These are phyloP conservation scores for Pseudopithomyces chartarum DNA, from an alignment of 2,329 filamentous ascomycete genomes.

Conservation along the genomic window DNA sequence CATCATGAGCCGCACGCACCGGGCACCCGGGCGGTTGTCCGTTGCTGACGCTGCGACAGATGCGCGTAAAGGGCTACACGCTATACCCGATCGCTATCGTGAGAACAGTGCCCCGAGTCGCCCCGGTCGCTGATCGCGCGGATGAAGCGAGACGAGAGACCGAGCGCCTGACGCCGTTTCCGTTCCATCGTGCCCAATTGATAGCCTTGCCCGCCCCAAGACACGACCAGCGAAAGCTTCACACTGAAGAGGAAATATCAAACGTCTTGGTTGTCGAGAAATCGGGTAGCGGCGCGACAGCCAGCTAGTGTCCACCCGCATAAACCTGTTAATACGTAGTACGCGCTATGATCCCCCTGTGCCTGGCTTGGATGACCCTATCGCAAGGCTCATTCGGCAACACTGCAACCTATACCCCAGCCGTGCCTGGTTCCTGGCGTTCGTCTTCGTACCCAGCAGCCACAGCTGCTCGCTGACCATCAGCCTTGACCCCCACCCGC, in stretches of 20 bases:
- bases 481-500: slow-evolving; percentile 2
- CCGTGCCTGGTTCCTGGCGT: slow-evolving; percentile 8
- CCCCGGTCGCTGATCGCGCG: slow-evolving; percentile 41
- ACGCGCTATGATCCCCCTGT: slow-evolving; percentile 23
- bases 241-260: background rate
- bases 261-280: slow-evolving; percentile 12
- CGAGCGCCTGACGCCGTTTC: slow-evolving; percentile 34
- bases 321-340: slow-evolving; percentile 34
- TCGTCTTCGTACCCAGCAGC: slow-evolving; percentile 8
- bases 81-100: slow-evolving; percentile 26
- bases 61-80: background rate
- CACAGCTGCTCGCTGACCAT: slow-evolving; percentile 8
- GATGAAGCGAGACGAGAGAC: slow-evolving; percentile 36
- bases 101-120: slow-evolving; percentile 27
- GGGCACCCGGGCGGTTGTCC: slow-evolving; percentile 10
- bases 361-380: slow-evolving; percentile 10
- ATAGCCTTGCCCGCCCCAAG: slow-evolving; percentile 4
- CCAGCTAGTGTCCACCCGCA: slow-evolving; percentile 32
- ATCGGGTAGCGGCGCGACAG: slow-evolving; percentile 14
- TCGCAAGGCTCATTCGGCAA: slow-evolving; percentile 29
- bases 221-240: background rate
- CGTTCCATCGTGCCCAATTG: slow-evolving; percentile 30
- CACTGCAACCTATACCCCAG: slow-evolving; percentile 27
- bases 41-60: slow-evolving; percentile 14
- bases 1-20: slow-evolving; percentile 11